Evolutionary conservation across 257 asterid genomes (phyloP).

Genomic region (Solanum stenotomum): DNA sequence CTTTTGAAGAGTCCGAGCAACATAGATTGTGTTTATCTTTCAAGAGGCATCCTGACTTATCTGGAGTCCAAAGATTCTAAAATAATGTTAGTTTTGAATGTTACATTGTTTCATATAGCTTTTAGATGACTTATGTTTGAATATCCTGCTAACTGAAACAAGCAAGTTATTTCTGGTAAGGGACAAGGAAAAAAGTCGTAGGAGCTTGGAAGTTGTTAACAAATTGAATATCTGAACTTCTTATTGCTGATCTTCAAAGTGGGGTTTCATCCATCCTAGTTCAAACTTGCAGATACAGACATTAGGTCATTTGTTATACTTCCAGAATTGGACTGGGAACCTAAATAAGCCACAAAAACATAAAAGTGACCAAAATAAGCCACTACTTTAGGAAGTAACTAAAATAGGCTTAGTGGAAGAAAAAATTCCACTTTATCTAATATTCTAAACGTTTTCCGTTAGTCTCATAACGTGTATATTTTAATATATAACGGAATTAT

Average conservation of each 20-base stretch:
- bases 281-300: neutral
- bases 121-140: neutral
- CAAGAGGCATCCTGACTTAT: neutral
- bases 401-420: too few species aligned
- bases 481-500: too few species aligned
- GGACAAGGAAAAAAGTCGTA: neutral
- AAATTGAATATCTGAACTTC: neutral
- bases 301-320: too few species aligned
- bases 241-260: neutral
- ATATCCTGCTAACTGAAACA: neutral
- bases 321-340: too few species aligned
- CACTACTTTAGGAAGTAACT: too few species aligned
- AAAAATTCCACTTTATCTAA: too few species aligned
- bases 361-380: too few species aligned
- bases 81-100: neutral
- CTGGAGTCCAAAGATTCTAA: neutral
- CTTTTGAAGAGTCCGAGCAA: too few species aligned
- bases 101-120: neutral
- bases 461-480: too few species aligned
- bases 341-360: too few species aligned
- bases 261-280: neutral
- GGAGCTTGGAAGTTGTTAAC: neutral
- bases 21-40: neutral
- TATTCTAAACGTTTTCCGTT: too few species aligned
- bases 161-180: neutral